Percentiles rank a stretch among this genome's conserved stretches.
Conservation (phyloP, 2,329 filamentous ascomycete genomes). For the Calcarisporium arbuscula region DNA sequence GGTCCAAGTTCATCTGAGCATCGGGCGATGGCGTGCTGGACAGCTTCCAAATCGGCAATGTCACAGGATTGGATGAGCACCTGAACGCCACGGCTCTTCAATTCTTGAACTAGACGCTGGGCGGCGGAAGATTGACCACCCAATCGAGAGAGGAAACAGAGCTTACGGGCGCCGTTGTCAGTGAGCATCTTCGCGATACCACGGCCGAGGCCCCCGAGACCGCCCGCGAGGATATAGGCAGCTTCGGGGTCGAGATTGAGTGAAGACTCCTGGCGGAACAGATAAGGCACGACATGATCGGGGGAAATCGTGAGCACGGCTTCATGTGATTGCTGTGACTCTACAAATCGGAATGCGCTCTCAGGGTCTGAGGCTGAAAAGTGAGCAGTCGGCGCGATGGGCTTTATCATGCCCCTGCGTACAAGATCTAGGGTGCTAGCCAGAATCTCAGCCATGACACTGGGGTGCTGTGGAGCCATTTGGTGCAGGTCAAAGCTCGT, state of each 20-base stretch:
- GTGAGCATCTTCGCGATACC: neutral
- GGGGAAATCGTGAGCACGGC: no score
- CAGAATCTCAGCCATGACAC: no score
- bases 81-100: neutral
- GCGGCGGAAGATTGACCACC: neutral
- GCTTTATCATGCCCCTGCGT: no score
- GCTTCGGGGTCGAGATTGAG: neutral
- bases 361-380: no score
- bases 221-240: slow-evolving; percentile 2
- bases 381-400: no score
- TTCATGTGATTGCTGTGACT: no score
- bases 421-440: no score
- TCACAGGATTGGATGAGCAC: slow-evolving; percentile 1
- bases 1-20: slow-evolving; percentile 2
- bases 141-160: slow-evolving; percentile 3
- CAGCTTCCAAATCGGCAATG: slow-evolving; percentile 1
- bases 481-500: no score
- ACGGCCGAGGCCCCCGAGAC: neutral
- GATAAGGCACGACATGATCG: no score
- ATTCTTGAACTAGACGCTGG: neutral
- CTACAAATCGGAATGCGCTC: no score
- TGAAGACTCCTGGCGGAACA: no score
- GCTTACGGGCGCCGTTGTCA: slow-evolving; percentile 1
- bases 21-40: slow-evolving; percentile 1
- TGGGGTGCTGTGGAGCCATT: no score